Percentiles rank a stretch among this genome's conserved stretches.
Evolutionary conservation across 1,284 basidiomycete species (phyloP).

Genomic region (Trichosporon coremiiforme): DNA sequence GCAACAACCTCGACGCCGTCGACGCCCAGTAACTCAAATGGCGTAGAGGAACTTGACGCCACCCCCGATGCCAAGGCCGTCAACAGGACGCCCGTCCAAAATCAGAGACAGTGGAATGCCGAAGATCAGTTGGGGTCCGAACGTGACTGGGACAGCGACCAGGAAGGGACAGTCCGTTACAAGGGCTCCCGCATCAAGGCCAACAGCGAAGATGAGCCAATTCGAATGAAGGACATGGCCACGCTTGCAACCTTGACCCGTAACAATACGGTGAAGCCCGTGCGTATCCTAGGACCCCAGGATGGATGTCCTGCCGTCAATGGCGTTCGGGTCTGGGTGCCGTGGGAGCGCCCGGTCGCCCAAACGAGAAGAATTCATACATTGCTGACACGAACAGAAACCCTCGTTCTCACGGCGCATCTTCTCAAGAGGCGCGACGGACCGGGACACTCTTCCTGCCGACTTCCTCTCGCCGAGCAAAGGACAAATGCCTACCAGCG

Average conservation of each 20-base stretch:
- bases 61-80: conserved; percentile 23
- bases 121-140: conserved; percentile 21
- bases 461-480: not conserved
- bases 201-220: conserved; percentile 29
- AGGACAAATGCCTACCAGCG: not conserved
- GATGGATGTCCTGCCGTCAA: not conserved
- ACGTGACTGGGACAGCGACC: conserved; percentile 29
- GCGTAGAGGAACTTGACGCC: conserved; percentile 26
- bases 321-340: not conserved
- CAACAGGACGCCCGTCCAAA: not conserved
- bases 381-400: conserved; percentile 24
- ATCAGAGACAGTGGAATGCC: conserved; percentile 3
- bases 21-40: not conserved
- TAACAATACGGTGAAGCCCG: conserved; percentile 29
- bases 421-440: conserved; percentile 39
- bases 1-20: not conserved
- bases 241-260: conserved; percentile 30
- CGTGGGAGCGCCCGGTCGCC: conserved; percentile 1
- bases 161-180: conserved; percentile 36
- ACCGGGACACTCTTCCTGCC: conserved; percentile 24
- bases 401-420: conserved; percentile 32
- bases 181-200: conserved; percentile 25
- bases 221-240: conserved; percentile 44
- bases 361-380: not conserved
- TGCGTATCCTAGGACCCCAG: conserved; percentile 20